Conservation (phyloP, 2,329 filamentous ascomycete genomes). For the Ophiostoma triangulosporum region DNA sequence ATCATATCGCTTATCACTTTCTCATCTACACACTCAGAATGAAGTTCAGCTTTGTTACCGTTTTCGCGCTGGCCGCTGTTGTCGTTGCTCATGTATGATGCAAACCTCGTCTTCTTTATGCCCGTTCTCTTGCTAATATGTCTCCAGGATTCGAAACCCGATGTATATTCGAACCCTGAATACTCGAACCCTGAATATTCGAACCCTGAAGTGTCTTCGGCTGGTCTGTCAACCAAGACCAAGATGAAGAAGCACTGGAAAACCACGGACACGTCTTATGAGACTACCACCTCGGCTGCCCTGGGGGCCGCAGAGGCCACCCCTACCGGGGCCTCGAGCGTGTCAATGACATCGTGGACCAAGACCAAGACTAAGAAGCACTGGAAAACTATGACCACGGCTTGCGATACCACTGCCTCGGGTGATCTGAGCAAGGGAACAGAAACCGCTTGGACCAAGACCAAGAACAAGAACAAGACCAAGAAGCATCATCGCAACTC, state of each 20-base stretch:
- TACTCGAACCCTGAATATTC: too few relatives aligned
- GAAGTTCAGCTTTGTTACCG: constrained; percentile 7
- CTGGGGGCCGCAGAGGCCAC: too few relatives aligned
- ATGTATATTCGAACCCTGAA: neutral
- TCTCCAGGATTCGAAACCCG: neutral
- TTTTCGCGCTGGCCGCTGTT: constrained; percentile 11
- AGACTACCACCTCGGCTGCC: neutral
- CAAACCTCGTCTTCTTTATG: too few relatives aligned
- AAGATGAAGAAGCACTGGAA: neutral
- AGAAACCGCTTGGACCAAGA: neutral
- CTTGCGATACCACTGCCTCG: neutral
- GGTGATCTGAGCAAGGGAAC: neutral
- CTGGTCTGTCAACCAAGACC: neutral
- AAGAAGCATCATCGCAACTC: neutral
- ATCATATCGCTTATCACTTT: neutral
- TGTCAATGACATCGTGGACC: too few relatives aligned
- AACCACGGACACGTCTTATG: neutral
- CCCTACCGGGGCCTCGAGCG: too few relatives aligned
- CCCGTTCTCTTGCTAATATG: neutral
- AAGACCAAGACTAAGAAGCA: constrained; percentile 1
- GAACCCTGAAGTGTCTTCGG: neutral
- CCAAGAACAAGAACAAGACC: constrained; percentile 4
- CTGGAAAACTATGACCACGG: neutral
- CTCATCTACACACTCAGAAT: constrained; percentile 4
- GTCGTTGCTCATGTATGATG: constrained; percentile 10